Conservation (phyloP, 2,329 filamentous ascomycete genomes). For the Basipetospora chlamydospora region DNA sequence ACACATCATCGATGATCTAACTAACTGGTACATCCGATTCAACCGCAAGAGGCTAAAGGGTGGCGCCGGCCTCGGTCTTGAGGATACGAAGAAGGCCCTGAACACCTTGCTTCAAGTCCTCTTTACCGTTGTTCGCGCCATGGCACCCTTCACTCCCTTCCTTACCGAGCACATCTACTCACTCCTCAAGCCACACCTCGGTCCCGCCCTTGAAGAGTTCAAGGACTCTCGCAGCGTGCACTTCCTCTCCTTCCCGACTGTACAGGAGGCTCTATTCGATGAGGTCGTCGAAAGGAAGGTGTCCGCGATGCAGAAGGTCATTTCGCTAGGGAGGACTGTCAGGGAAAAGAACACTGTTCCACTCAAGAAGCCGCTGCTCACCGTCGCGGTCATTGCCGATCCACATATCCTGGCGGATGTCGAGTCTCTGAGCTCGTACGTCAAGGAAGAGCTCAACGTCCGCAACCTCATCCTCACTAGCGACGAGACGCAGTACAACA, state of each 20-base stretch:
- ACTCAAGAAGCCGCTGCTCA: slow-evolving; percentile 72
- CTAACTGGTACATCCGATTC: slow-evolving; percentile 88
- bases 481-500: slow-evolving; percentile 71
- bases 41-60: slow-evolving; percentile 77
- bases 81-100: slow-evolving; percentile 68
- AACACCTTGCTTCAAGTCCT: slow-evolving; percentile 82
- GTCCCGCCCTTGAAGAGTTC: slow-evolving; percentile 42
- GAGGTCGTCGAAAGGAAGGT: slow-evolving; percentile 66
- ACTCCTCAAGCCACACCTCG: slow-evolving; percentile 64
- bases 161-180: slow-evolving; percentile 79
- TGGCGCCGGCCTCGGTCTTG: slow-evolving; percentile 45
- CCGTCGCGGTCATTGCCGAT: slow-evolving; percentile 67
- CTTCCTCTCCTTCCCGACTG: slow-evolving; percentile 71
- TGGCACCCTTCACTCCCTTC: slow-evolving; percentile 84
- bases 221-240: slow-evolving; percentile 69
- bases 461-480: slow-evolving; percentile 64
- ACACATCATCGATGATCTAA: slow-evolving; percentile 68
- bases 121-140: slow-evolving; percentile 65
- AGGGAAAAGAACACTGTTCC: slow-evolving; percentile 65
- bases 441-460: slow-evolving; percentile 74
- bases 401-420: slow-evolving; percentile 64
- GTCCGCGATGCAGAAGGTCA: slow-evolving; percentile 75
- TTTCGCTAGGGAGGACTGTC: slow-evolving; percentile 67
- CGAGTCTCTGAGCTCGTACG: slow-evolving; percentile 62
- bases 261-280: slow-evolving; percentile 70